phyloP scores from a whole-genome alignment of 208 protist genomes.

The Borovskyia barvae region DNA sequence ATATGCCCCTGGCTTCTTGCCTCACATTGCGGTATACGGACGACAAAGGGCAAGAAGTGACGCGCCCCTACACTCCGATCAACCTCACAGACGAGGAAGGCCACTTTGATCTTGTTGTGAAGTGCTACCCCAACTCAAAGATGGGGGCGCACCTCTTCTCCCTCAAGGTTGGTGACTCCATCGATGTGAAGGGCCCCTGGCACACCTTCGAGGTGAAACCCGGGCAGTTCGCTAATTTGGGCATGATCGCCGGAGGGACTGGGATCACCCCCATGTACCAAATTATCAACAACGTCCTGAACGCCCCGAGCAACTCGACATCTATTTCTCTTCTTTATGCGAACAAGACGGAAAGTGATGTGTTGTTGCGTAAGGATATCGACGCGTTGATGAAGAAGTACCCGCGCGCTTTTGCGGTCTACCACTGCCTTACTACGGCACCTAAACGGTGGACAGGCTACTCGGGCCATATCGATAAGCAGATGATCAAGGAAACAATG shows the following conservation, averaged over 20 bases:
- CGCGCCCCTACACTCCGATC: constrained; percentile 80
- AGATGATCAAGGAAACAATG: constrained; percentile 66
- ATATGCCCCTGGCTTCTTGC: constrained; percentile 55
- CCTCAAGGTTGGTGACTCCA: constrained; percentile 79
- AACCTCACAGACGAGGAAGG: constrained; percentile 50
- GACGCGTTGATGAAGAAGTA: constrained; percentile 49
- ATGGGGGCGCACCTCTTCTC: constrained; percentile 86
- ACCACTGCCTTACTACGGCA: constrained; percentile 65
- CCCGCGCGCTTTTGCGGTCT: constrained; percentile 59
- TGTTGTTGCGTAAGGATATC: constrained; percentile 73
- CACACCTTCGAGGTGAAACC: constrained; percentile 63
- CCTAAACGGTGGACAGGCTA: constrained; percentile 51
- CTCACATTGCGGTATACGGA: constrained; percentile 64
- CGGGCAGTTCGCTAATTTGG: constrained; percentile 67
- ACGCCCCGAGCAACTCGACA: constrained; percentile 51
- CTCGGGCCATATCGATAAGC: constrained; percentile 57
- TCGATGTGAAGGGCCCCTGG: constrained; percentile 84
- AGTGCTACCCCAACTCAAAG: constrained; percentile 83
- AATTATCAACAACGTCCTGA: constrained; percentile 62
- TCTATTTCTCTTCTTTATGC: constrained; percentile 70
- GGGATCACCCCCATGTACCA: constrained; percentile 92
- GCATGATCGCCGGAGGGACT: constrained; percentile 87
- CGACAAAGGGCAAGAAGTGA: constrained; percentile 56
- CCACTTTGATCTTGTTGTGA: constrained; percentile 74
- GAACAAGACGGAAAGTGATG: constrained; percentile 79